Base-by-base conservation (phyloP, 768 basidiomycete genomes). In the Calocera cornea region DNA sequence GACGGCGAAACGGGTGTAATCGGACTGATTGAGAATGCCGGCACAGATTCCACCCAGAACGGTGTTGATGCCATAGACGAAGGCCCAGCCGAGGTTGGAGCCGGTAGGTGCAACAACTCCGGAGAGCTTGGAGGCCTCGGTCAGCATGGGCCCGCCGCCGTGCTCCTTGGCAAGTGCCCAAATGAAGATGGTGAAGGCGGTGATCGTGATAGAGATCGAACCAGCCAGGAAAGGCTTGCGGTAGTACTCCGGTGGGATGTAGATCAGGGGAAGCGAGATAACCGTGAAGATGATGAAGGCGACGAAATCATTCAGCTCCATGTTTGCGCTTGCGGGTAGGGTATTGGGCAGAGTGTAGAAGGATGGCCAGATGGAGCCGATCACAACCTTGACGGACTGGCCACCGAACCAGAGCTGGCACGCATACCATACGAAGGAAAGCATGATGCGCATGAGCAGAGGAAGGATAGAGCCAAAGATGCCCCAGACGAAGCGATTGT, bases 401-500 rank as follows among this genome's bases (percentile, higher is more conserved):
- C 69, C 70, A 22, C 69, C 68, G 65, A 71, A 72, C 70, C 70
- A 74, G 24, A 68, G 68, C 68, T 74, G 73, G 36, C 67, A 64
- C 29, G 70, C 67, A 34, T 60, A 69, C 72, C 69, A 66, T 22
- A 64, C 64, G 54, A 40, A 66, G 16, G 67, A 66, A 24, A 65
- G 66, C 41, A 64, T 64, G 34, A 70, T 69, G 31, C 67, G 50
- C 67, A 60, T 66, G 38, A 60, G 40, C n/a, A 66, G 41, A n/a
- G 70, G 69, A 50, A 70, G 70, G 63, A 67, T 65, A 0, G 69
- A 70, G 17, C 69, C 68, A 40, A 64, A 49, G 38, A 72, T 64
- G n/a, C 72, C 68, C 71, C 72, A 69, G 29, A 70, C 71, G 65
- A 73, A 69, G 50, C 74, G 64, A 54, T 74, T 74, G 67, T 72